These are phyloP conservation scores for Colletotrichum chrysophilum DNA, from an alignment of 2,329 filamentous ascomycete genomes.

Conservation along the genomic window DNA sequence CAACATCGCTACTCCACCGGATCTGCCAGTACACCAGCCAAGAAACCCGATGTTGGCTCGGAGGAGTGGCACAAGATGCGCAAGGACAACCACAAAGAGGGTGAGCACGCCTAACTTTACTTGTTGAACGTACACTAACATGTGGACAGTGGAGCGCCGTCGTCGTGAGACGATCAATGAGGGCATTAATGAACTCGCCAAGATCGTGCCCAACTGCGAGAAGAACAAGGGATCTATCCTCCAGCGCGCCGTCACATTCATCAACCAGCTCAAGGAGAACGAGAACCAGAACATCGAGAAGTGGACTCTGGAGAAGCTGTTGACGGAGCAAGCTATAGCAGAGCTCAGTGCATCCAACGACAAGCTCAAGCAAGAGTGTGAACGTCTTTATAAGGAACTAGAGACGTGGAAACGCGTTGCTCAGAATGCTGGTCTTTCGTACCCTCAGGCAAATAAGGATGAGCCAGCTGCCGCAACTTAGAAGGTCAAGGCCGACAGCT, in stretches of 20 bases:
- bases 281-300: conserved; percentile 94
- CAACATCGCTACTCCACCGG: conserved; percentile 36
- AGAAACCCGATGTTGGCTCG: conserved; percentile 89
- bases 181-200: conserved; percentile 96
- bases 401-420: conserved; percentile 79
- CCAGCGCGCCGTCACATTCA: conserved; percentile 91
- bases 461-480: conserved; percentile 20
- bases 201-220: conserved; percentile 96
- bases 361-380: conserved; percentile 82
- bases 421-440: conserved; percentile 60
- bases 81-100: conserved; percentile 99
- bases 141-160: conserved; percentile 81
- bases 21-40: conserved; percentile 45
- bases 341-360: conserved; percentile 89
- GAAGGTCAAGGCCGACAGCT: not conserved
- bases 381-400: conserved; percentile 77
- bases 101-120: conserved; percentile 52
- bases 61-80: conserved; percentile 98
- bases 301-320: conserved; percentile 88
- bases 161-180: conserved; percentile 98
- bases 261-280: conserved; percentile 92
- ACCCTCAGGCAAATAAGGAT: conserved; percentile 37
- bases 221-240: conserved; percentile 99
- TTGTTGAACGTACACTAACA: conserved; percentile 25
- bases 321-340: conserved; percentile 86